These are phyloP conservation scores for Aristolochia californica DNA, from an alignment of 164 flowering plant genomes.

Conservation along the genomic window DNA sequence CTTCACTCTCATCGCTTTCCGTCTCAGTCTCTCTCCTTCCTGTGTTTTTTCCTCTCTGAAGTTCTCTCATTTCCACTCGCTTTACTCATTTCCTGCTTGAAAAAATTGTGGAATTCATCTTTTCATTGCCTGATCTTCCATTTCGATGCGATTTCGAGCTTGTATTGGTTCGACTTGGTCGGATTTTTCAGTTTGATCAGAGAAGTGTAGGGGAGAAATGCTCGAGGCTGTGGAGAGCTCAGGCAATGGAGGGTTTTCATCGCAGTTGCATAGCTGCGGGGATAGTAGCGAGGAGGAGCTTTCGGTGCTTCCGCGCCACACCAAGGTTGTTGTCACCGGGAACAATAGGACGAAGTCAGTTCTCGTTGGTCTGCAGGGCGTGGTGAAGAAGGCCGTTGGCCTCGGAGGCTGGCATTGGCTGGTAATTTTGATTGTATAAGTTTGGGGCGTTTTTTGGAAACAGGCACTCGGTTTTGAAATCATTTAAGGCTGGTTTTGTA, in stretches of 20 bases:
- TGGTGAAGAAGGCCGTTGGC: slow-evolving; percentile 78
- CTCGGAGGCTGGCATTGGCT: slow-evolving; percentile 98
- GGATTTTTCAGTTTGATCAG: neutral
- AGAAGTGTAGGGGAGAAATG: slow-evolving; percentile 23
- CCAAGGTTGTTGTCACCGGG: slow-evolving; percentile 72
- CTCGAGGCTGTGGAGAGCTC: slow-evolving; percentile 48
- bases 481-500: neutral
- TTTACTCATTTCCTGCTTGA: neutral
- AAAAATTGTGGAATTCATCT: slow-evolving; percentile 11
- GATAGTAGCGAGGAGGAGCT: slow-evolving; percentile 74
- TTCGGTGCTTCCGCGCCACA: slow-evolving; percentile 65
- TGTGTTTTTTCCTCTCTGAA: slow-evolving; percentile 35
- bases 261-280: slow-evolving; percentile 16
- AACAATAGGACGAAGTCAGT: slow-evolving; percentile 76
- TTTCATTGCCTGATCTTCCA: slow-evolving; percentile 40
- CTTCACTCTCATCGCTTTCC: too few relatives aligned
- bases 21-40: too few relatives aligned
- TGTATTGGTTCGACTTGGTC: slow-evolving; percentile 6
- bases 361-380: slow-evolving; percentile 68
- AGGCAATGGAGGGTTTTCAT: slow-evolving; percentile 42
- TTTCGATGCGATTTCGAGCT: slow-evolving; percentile 14
- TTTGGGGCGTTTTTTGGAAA: neutral
- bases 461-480: slow-evolving; percentile 2
- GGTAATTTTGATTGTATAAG: slow-evolving; percentile 31
- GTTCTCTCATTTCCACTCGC: slow-evolving; percentile 9